phyloP scores from a whole-genome alignment of 257 asterid species.

The Coffea eugenioides region DNA sequence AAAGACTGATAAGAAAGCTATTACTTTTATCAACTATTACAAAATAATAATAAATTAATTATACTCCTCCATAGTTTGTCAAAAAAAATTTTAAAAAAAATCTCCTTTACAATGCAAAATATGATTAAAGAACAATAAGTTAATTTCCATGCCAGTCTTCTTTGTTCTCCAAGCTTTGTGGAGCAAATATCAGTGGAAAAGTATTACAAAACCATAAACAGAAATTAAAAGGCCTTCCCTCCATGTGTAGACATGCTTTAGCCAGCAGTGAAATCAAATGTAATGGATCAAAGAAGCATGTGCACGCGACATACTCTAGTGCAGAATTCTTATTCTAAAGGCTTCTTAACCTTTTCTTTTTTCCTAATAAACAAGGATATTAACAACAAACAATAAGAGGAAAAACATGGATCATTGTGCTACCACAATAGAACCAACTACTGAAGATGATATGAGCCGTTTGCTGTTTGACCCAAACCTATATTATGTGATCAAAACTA shows the following conservation, averaged over 20 bases:
- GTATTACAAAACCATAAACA: neutral
- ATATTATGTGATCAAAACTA: neutral
- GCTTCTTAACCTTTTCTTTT: neutral
- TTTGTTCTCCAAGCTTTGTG: neutral
- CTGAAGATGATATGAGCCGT: neutral
- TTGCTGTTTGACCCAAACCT: neutral
- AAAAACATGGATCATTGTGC: neutral
- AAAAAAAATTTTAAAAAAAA: too few species aligned
- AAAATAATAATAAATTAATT: neutral
- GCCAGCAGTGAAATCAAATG: neutral
- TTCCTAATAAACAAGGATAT: neutral
- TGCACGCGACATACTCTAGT: neutral
- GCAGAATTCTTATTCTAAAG: neutral
- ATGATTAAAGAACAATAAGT: neutral
- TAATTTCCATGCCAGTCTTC: neutral
- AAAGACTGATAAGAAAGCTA: neutral
- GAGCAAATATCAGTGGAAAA: neutral
- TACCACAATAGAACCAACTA: neutral
- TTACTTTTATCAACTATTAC: neutral
- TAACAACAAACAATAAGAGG: neutral
- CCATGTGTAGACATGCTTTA: neutral
- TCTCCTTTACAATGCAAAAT: neutral
- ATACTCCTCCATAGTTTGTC: neutral
- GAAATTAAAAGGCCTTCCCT: neutral
- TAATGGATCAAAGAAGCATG: neutral